Conservation (phyloP, 106 monocot species). For the Dioscorea zingiberensis region DNA sequence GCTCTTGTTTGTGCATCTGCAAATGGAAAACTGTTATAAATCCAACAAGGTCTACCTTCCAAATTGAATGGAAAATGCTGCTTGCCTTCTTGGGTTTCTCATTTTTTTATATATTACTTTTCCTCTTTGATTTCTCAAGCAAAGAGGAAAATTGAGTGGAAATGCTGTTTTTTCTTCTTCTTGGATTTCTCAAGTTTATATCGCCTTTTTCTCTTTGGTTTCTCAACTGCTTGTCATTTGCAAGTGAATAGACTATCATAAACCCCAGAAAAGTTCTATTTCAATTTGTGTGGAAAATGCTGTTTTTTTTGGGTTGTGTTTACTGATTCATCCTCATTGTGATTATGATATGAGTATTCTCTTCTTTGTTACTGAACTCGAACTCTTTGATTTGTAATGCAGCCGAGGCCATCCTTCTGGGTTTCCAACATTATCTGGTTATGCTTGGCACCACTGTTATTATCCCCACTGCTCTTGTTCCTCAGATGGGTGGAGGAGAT, state of each 20-base stretch:
- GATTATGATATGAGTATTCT: too few relatives aligned
- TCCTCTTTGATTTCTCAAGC: background rate
- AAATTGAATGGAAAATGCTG: background rate
- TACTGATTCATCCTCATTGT: background rate
- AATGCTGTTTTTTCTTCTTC: too few relatives aligned
- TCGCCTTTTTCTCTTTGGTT: background rate
- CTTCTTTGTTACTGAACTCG: background rate
- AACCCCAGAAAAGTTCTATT: background rate
- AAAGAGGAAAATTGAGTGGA: background rate
- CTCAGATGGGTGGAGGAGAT: slow-evolving; percentile 99
- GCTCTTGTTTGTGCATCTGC: background rate
- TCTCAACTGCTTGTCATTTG: too few relatives aligned
- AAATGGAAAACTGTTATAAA: background rate
- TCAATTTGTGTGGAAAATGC: background rate
- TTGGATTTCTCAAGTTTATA: background rate
- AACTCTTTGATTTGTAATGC: slow-evolving; percentile 26
- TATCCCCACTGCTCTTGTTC: slow-evolving; percentile 96
- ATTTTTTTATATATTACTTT: background rate
- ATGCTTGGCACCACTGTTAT: slow-evolving; percentile 99
- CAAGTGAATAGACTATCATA: too few relatives aligned
- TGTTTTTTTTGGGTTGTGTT: background rate
- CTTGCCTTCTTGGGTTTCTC: background rate
- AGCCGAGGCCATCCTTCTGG: slow-evolving; percentile 94
- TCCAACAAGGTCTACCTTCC: background rate
- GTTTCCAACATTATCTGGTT: slow-evolving; percentile 94